A percentile compares a stretch with the other conserved stretches of the same genome.
These are phyloP conservation scores for Neofusicoccum umdonicola DNA, from an alignment of 2,329 filamentous ascomycete species.

Conservation along the genomic window DNA sequence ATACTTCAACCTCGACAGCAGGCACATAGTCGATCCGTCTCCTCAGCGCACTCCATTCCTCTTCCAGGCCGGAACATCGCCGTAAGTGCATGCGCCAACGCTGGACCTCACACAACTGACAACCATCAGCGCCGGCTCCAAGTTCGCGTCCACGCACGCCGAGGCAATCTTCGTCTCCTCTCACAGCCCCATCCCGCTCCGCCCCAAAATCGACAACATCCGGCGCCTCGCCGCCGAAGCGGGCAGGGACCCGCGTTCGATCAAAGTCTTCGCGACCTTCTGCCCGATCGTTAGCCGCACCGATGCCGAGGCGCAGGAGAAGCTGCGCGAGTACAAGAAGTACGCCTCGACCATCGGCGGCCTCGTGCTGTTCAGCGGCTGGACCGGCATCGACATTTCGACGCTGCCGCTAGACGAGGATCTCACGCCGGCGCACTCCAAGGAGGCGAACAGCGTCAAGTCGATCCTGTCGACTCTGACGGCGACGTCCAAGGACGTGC, in stretches of 20 bases:
- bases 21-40: slow-evolving; percentile 44
- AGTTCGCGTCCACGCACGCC: slow-evolving; percentile 58
- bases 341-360: slow-evolving; percentile 56
- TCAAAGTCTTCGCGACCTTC: slow-evolving; percentile 51
- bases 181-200: slow-evolving; percentile 50
- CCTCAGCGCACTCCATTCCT: slow-evolving; percentile 41
- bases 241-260: slow-evolving; percentile 55
- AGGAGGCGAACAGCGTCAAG: slow-evolving; percentile 46
- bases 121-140: slow-evolving; percentile 46
- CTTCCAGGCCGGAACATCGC: slow-evolving; percentile 58
- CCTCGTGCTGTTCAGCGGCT: slow-evolving; percentile 56
- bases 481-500: slow-evolving; percentile 29
- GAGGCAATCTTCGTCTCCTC: slow-evolving; percentile 61
- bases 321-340: slow-evolving; percentile 51
- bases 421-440: slow-evolving; percentile 54
- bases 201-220: slow-evolving; percentile 53
- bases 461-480: slow-evolving; percentile 35
- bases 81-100: slow-evolving; percentile 21
- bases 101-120: too few relatives aligned
- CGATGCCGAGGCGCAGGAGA: slow-evolving; percentile 51
- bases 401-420: slow-evolving; percentile 58
- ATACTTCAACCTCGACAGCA: slow-evolving; percentile 48
- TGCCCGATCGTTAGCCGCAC: slow-evolving; percentile 35
- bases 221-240: slow-evolving; percentile 49
- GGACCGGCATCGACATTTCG: slow-evolving; percentile 61